Percentiles rank a stretch among this genome's conserved stretches.
phyloP scores from a whole-genome alignment of 2,329 filamentous ascomycete species.

The Nakataea oryzae region DNA sequence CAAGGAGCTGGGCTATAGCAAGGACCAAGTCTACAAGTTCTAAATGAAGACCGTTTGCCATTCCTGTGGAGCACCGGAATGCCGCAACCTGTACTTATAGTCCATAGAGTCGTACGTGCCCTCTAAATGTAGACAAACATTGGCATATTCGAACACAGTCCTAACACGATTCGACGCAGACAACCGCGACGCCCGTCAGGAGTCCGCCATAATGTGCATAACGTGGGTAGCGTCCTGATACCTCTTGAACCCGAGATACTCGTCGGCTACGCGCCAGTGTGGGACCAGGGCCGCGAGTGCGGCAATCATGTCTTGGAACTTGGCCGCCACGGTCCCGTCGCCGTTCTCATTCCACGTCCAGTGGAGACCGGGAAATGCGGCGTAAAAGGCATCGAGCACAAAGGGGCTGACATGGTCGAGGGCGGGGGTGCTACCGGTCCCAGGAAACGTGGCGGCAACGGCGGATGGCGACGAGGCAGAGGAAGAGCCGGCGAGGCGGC shows the following conservation, averaged over 20 bases:
- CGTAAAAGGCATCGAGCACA: conserved; percentile 25
- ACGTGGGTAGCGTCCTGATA: conserved; percentile 20
- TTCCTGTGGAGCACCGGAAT: not conserved
- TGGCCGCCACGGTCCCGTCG: conserved; percentile 15
- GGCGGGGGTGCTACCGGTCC: not conserved
- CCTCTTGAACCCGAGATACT: conserved; percentile 23
- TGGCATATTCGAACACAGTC: too few relatives aligned
- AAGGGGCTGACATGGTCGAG: conserved; percentile 21
- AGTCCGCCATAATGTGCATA: conserved; percentile 6
- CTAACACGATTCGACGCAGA: not conserved
- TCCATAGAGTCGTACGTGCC: not conserved
- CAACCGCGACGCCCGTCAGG: too few relatives aligned
- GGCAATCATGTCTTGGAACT: conserved; percentile 18
- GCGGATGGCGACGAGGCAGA: not conserved
- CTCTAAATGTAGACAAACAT: not conserved
- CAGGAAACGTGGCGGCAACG: not conserved
- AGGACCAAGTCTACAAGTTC: conserved; percentile 91
- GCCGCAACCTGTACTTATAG: not conserved
- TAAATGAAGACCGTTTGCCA: conserved; percentile 30
- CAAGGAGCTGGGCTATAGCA: conserved; percentile 42
- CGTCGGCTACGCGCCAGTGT: conserved; percentile 24
- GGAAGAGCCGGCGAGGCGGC: conserved; percentile 2
- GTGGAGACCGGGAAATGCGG: conserved; percentile 22
- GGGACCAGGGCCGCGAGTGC: conserved; percentile 17
- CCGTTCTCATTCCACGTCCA: conserved; percentile 27